Evolutionary conservation across 148 eudicot genomes (phyloP).

Genomic region (Camellia sinensis): DNA sequence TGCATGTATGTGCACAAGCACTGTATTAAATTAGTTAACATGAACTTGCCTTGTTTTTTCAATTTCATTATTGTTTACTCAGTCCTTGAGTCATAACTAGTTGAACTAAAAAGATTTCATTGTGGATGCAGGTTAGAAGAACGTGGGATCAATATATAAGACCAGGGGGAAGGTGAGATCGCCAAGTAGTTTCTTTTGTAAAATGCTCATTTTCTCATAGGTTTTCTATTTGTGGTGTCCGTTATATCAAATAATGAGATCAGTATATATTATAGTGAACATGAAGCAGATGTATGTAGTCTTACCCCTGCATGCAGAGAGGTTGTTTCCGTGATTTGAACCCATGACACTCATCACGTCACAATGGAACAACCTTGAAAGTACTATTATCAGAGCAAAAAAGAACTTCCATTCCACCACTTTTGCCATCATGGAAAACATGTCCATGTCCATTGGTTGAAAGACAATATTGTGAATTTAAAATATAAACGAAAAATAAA

Average conservation of each 20-base stretch:
- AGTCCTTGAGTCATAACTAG: neutral
- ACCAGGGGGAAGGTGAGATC: conserved; percentile 85
- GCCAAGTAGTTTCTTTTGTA: neutral
- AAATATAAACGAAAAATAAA: too few species aligned
- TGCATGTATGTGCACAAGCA: neutral
- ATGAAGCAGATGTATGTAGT: neutral
- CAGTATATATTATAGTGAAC: neutral
- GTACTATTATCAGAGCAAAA: too few species aligned
- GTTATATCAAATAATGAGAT: neutral
- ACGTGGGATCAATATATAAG: conserved; percentile 85
- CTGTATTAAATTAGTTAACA: neutral
- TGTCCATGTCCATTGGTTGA: neutral
- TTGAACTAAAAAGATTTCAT: neutral
- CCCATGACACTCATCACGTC: too few species aligned
- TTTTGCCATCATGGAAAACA: neutral
- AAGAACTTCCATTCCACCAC: neutral
- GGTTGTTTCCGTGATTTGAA: too few species aligned
- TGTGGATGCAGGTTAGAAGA: conserved; percentile 65
- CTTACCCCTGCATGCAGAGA: too few species aligned
- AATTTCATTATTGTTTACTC: neutral
- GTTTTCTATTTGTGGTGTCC: neutral
- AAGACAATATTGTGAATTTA: neutral
- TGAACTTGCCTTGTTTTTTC: neutral
- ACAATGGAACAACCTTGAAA: too few species aligned
- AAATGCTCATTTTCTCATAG: neutral